phyloP scores from a whole-genome alignment of 805 yeast species.

The Jamesozyma gamospora region DNA sequence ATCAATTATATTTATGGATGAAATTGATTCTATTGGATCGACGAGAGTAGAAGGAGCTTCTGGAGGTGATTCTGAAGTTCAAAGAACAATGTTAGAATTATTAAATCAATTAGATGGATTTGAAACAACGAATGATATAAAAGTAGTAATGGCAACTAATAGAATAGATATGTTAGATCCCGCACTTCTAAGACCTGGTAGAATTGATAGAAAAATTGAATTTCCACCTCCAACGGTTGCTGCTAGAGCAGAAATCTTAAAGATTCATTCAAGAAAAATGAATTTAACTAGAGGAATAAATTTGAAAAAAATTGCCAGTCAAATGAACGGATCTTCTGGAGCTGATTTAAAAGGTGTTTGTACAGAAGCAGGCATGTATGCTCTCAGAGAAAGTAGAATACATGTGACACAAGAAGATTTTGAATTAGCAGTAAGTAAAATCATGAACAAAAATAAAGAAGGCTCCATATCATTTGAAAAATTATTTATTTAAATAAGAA shows the following conservation, averaged over 20 bases:
- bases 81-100: slow-evolving; percentile 93
- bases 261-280: slow-evolving; percentile 93
- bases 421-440: slow-evolving; percentile 87
- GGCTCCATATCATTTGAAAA: not conserved
- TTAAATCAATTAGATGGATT: slow-evolving; percentile 93
- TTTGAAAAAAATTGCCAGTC: slow-evolving; percentile 84
- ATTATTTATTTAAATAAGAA: no score
- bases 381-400: slow-evolving; percentile 94
- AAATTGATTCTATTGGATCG: slow-evolving; percentile 95
- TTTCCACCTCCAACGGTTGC: slow-evolving; percentile 96
- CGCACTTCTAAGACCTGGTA: slow-evolving; percentile 90
- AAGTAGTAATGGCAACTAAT: slow-evolving; percentile 95
- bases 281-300: slow-evolving; percentile 90
- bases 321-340: slow-evolving; percentile 96
- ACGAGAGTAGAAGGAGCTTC: slow-evolving; percentile 72
- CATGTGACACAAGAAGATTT: slow-evolving; percentile 92
- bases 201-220: slow-evolving; percentile 93
- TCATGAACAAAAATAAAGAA: slow-evolving; percentile 52
- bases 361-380: slow-evolving; percentile 92
- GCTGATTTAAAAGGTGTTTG: slow-evolving; percentile 97
- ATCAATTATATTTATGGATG: slow-evolving; percentile 94
- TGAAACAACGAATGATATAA: slow-evolving; percentile 85
- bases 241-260: slow-evolving; percentile 86
- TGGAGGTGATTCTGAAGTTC: slow-evolving; percentile 94
- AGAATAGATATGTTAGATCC: slow-evolving; percentile 91